phyloP scores from a whole-genome alignment of 768 basidiomycete genomes.

The Fomitopsis pulvina region DNA sequence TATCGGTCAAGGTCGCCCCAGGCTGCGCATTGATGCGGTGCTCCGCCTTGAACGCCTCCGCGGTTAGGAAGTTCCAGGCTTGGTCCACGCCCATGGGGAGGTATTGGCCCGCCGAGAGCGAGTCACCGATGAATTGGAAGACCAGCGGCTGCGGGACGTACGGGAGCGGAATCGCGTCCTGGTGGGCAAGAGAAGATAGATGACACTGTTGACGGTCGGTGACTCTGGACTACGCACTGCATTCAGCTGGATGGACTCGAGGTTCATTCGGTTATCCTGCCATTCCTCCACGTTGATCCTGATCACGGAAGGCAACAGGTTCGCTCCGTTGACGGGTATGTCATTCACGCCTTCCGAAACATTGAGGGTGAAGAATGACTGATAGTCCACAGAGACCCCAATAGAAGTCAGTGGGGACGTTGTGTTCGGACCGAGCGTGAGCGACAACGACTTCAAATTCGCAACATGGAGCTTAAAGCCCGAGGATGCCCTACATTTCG shows the following conservation, averaged over 20 bases:
- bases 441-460: conserved; percentile 33
- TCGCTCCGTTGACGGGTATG: conserved; percentile 29
- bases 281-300: conserved; percentile 50
- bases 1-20: conserved; percentile 43
- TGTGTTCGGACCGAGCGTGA: conserved; percentile 45
- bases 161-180: conserved; percentile 42
- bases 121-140: conserved; percentile 56
- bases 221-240: conserved; percentile 20
- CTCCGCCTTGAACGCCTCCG: conserved; percentile 46
- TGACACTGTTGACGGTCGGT: not conserved
- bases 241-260: conserved; percentile 42
- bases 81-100: conserved; percentile 46
- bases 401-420: conserved; percentile 38
- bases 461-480: conserved; percentile 45
- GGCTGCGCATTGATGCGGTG: conserved; percentile 47
- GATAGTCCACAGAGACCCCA: conserved; percentile 44
- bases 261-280: conserved; percentile 51
- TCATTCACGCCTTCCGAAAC: conserved; percentile 39
- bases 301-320: conserved; percentile 24
- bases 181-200: no score
- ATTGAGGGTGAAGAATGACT: conserved; percentile 39
- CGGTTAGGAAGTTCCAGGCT: conserved; percentile 49
- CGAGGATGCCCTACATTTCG: conserved; percentile 39
- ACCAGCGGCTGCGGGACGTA: conserved; percentile 38
- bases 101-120: conserved; percentile 51